Percentiles rank a stretch among this genome's conserved stretches.
These are phyloP conservation scores for Microdochium bolleyi DNA, from an alignment of 2,329 filamentous ascomycete species.

Conservation along the genomic window DNA sequence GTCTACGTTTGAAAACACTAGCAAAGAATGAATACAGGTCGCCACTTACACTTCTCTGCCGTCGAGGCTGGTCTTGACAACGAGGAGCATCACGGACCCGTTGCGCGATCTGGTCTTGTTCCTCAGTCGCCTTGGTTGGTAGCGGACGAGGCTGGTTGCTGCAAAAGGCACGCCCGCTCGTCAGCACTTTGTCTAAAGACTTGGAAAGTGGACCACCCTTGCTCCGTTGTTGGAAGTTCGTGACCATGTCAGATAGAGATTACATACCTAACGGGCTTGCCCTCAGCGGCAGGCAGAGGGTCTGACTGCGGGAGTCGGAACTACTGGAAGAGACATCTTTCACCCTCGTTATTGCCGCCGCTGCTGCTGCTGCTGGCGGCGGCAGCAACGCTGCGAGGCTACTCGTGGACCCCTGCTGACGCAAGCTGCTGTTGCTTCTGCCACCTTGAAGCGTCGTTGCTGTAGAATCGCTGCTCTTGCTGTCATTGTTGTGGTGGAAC, in stretches of 20 bases:
- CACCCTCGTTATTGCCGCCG: too few species aligned
- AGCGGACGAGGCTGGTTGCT: background rate
- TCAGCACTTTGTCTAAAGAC: too few species aligned
- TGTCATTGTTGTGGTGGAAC: too few species aligned
- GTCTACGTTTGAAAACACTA: too few species aligned
- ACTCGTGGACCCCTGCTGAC: background rate
- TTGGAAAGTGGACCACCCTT: too few species aligned
- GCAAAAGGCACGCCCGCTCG: background rate
- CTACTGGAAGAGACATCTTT: too few species aligned
- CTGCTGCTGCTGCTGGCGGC: background rate
- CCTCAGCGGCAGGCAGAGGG: background rate
- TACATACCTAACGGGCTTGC: background rate
- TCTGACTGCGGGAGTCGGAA: too few species aligned
- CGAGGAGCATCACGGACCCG: background rate
- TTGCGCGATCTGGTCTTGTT: background rate
- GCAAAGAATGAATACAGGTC: background rate
- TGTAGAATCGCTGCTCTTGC: too few species aligned
- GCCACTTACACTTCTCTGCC: background rate
- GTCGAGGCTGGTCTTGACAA: background rate
- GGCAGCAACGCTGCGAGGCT: background rate
- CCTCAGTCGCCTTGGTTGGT: background rate
- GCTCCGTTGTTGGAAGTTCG: too few species aligned
- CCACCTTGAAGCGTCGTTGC: background rate
- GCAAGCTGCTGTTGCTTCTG: background rate
- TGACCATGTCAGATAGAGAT: too few species aligned